phyloP scores from a whole-genome alignment of 2,329 filamentous ascomycete genomes.

The Colletotrichum caudatum region DNA sequence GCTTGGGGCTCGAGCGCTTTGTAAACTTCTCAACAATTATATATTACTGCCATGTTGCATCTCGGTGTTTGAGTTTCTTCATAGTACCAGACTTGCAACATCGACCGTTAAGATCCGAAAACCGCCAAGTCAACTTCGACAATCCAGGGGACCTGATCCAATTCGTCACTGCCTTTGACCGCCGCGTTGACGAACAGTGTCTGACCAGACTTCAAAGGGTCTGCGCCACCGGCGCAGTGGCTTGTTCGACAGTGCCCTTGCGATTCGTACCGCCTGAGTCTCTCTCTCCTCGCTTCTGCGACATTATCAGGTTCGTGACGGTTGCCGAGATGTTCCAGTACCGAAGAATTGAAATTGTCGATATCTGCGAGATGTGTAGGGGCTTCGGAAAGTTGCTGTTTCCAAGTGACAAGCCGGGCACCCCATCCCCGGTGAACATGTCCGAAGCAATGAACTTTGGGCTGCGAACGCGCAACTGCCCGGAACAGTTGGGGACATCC shows the following conservation, averaged over 20 bases:
- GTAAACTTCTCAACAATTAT: too few relatives aligned
- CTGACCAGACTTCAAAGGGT: constrained; percentile 53
- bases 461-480: constrained; percentile 58
- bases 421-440: constrained; percentile 74
- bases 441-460: constrained; percentile 67
- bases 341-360: constrained; percentile 54
- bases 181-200: constrained; percentile 73
- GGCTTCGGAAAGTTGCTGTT: constrained; percentile 11
- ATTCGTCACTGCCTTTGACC: constrained; percentile 59
- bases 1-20: neutral
- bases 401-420: constrained; percentile 63
- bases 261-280: constrained; percentile 43
- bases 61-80: neutral
- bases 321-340: constrained; percentile 51
- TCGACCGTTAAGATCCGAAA: neutral
- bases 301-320: constrained; percentile 42
- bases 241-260: constrained; percentile 54
- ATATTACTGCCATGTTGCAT: too few relatives aligned
- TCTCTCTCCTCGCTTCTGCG: constrained; percentile 38
- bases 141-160: constrained; percentile 62
- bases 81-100: neutral
- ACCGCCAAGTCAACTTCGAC: constrained; percentile 60
- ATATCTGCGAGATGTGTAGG: constrained; percentile 58
- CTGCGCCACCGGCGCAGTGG: constrained; percentile 49
- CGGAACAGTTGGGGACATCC: constrained; percentile 60